These are phyloP conservation scores for Durio zibethinus DNA, from an alignment of 345 rosid species.

Conservation along the genomic window DNA sequence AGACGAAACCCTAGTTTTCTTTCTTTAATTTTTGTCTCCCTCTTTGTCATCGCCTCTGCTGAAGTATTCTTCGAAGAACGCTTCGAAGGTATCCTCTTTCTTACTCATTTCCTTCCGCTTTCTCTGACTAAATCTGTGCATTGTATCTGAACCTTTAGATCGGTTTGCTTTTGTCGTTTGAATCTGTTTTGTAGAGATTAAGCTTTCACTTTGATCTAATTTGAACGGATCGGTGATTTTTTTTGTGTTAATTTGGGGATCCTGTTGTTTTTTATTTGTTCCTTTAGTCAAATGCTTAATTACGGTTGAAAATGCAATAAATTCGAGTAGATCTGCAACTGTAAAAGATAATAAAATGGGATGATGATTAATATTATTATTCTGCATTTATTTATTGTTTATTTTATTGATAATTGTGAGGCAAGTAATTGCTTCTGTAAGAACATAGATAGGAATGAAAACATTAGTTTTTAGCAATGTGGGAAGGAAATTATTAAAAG, in stretches of 20 bases:
- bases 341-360: background rate
- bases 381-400: background rate
- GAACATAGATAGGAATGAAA: background rate
- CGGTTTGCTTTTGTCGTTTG: background rate
- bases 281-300: background rate
- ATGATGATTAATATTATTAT: background rate
- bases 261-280: background rate
- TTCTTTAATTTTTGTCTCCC: conserved; percentile 32
- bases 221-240: background rate
- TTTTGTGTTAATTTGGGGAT: conserved; percentile 7
- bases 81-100: conserved; percentile 58
- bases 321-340: conserved; percentile 22
- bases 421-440: background rate
- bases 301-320: background rate
- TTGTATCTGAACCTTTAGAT: conserved; percentile 7
- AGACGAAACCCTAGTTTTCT: conserved; percentile 35
- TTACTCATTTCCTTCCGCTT: background rate
- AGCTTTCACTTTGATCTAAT: background rate
- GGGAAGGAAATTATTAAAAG: background rate
- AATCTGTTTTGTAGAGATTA: background rate
- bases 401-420: background rate
- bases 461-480: background rate
- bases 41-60: conserved; percentile 54
- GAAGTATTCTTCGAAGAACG: conserved; percentile 86
- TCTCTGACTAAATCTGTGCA: background rate